Conservation (phyloP, 2,329 filamentous ascomycete species). For the Sclerotinia trifoliorum region DNA sequence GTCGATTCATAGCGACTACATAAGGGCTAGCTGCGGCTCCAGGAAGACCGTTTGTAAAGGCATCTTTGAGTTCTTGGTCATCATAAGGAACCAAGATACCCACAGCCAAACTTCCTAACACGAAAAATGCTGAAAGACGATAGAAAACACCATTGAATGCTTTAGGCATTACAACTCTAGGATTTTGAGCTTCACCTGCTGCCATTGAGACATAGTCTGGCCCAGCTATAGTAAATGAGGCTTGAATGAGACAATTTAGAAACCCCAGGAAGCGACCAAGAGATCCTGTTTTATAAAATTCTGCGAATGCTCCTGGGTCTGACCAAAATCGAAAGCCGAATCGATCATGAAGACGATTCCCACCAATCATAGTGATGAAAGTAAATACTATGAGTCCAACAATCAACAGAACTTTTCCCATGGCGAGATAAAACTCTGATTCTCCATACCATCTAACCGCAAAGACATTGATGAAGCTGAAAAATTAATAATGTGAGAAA, state of each 20-base stretch:
- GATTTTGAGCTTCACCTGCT: constrained; percentile 57
- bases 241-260: constrained; percentile 48
- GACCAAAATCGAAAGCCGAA: constrained; percentile 51
- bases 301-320: constrained; percentile 47
- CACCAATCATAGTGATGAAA: constrained; percentile 42
- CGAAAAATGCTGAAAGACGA: constrained; percentile 62
- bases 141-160: constrained; percentile 61
- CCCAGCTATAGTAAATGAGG: constrained; percentile 50
- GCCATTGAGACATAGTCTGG: constrained; percentile 54
- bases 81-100: constrained; percentile 58
- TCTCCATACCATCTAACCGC: constrained; percentile 59
- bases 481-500: constrained; percentile 43
- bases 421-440: constrained; percentile 53
- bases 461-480: constrained; percentile 44
- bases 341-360: constrained; percentile 31
- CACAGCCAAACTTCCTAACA: constrained; percentile 57
- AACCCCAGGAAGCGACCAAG: constrained; percentile 54
- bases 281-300: constrained; percentile 43
- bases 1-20: constrained; percentile 50
- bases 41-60: constrained; percentile 44
- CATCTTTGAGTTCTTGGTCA: constrained; percentile 44
- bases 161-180: constrained; percentile 57
- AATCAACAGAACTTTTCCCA: constrained; percentile 40
- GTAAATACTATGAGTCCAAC: constrained; percentile 38
- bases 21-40: constrained; percentile 51